Evolutionary conservation across 2,329 filamentous ascomycete genomes (phyloP), one percentile per base, ranked within the genome.

Genomic region (Cladophialophora exuberans): DNA sequence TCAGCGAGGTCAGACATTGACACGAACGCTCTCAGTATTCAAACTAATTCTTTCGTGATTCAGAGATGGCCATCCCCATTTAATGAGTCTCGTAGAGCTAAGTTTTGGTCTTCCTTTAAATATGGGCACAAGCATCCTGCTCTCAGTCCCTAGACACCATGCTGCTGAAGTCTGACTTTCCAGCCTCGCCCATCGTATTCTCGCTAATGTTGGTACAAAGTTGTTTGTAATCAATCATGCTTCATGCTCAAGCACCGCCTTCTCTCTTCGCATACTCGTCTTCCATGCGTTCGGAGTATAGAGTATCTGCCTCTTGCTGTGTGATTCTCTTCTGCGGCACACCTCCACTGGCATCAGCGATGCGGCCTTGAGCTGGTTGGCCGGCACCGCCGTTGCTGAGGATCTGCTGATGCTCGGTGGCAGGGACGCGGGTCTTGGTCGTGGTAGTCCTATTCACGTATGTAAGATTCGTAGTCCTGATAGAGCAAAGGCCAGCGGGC

Each of bases 241-340:
- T 11, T 20, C 3, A 11, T 17, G 3, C 31, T 61, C 47, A 61
- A 38, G 58, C 58, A 28, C 58, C 58, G 10, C 58, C 58, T 39
- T 76, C 74, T 45, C 73, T 62, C 70, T 75, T 74, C 54, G 72
- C 72, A 65, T 76, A 74, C 62, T 78, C 76, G 42, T 75, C 74
- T 65, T 75, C 75, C 64, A 77, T 77, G 11, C 72, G 69, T 62
- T 77, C 74, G 57, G 75, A 69, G 56, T 76, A 77, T 35, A 73
- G 56, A 10, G 69, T 67, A 56, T 76, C 74, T 1, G 71, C 73
- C 54, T 76, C 73, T 43, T 72, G 72, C 59, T 70, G 52, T 20
- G 57, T 62, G 18, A 62, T 17, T 22, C 48, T 43, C 47, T 62
- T 58, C 52, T 62, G 57, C 23, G 54, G 43, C 7, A 54, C 59